Base-by-base conservation (phyloP, 2,329 filamentous ascomycete genomes). In the Pseudogymnoascus sp. region DNA sequence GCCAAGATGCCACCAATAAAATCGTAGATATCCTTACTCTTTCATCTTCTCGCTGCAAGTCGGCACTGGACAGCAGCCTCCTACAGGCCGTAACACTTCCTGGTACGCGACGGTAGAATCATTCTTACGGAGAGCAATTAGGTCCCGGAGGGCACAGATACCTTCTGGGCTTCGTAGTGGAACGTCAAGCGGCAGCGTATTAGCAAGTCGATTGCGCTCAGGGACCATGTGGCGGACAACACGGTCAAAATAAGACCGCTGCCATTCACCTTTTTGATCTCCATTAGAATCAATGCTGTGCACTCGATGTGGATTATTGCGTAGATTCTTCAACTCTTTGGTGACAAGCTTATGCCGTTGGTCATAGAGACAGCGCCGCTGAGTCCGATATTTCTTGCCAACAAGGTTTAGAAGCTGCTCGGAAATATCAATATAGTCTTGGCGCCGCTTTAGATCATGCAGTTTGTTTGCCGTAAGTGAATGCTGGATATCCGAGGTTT, bases 141-240 rank as follows among this genome's bases (percentile, higher is more conserved):
- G 50, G 31, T 65, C 34, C 28, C 25, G 12, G 16, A 65, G 37
- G 59, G 50, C 28, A 36, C 28, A 37, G 3, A 18, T 40, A 59
- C 63, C 61, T 46, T 65, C 25, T n/a, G 37, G 8, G 53, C 63
- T 65, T 2, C 16, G 61, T 42, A 65, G 40, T 31, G 61, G 12
- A 28, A 46, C 25, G 3, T 18, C 40, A 34, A 44, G 31, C n/a
- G 59, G 16, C 5, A 64, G 60, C 14, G 59, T 64, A 23, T 31
- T 38, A 63, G 62, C 56, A 14, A 65, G 59, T 36, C 59, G 42
- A 34, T 65, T 25, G 59, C 62, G 62, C 50, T 63, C 23, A 36
- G 62, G 62, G 5, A 59, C 60, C 23, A 65, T 63, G 31, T 63
- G 34, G 8, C 38, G 16, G 38, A 42, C 16, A 60, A 66, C 53